These are phyloP conservation scores for Infundibulicybe gibba DNA, from an alignment of 768 basidiomycete genomes.

Conservation along the genomic window DNA sequence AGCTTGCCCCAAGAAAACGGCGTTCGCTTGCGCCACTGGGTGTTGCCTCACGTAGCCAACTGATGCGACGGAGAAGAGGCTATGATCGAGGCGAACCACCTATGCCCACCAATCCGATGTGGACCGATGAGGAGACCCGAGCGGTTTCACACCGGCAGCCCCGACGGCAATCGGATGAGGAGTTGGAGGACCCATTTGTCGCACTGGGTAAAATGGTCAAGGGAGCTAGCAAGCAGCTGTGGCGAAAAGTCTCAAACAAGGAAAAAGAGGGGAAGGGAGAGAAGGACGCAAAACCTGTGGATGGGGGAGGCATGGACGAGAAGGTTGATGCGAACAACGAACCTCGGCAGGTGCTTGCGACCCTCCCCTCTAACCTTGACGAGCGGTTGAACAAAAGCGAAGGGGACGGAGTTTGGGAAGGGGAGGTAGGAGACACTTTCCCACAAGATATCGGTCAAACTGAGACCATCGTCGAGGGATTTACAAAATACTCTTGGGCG, in stretches of 20 bases:
- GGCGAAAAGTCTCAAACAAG: constrained; percentile 45
- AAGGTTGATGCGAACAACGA: constrained; percentile 5
- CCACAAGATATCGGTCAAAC: constrained; percentile 21
- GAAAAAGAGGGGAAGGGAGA: constrained; percentile 18
- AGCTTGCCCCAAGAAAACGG: constrained; percentile 44
- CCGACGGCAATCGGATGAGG: constrained; percentile 15
- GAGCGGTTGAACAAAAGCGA: constrained; percentile 9
- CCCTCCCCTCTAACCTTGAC: not conserved
- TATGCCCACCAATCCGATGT: constrained; percentile 18
- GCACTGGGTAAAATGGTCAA: constrained; percentile 49
- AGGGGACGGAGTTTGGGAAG: constrained; percentile 20
- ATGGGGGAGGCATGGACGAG: constrained; percentile 11
- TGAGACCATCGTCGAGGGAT: constrained; percentile 22
- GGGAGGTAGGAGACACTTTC: constrained; percentile 22
- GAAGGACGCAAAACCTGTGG: constrained; percentile 3
- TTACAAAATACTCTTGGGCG: constrained; percentile 13
- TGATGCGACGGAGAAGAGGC: constrained; percentile 32
- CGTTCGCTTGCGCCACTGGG: constrained; percentile 50
- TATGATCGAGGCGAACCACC: constrained; percentile 6
- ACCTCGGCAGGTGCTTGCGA: constrained; percentile 2
- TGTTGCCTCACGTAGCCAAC: constrained; percentile 43
- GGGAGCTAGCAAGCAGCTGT: constrained; percentile 44
- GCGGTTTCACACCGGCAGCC: not conserved
- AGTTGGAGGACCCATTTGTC: constrained; percentile 43
- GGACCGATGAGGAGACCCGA: constrained; percentile 35